Evolutionary conservation across 345 rosid genomes (phyloP), one percentile per base, ranked within the genome.

Genomic region (Zanthoxylum bungeanum): DNA sequence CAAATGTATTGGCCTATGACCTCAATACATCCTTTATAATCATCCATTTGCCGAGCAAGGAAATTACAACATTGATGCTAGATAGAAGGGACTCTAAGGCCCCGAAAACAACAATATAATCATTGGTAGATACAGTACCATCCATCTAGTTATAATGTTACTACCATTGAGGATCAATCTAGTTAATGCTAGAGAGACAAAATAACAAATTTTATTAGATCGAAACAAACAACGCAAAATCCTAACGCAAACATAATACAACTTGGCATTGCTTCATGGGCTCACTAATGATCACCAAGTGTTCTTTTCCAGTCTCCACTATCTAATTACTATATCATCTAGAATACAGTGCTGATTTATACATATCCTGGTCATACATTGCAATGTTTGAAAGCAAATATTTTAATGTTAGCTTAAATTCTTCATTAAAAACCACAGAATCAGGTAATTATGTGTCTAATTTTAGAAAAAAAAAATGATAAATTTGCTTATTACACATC

Each of bases 41-140:
- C n/a, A 52, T 77, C 40, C 10, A 33, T 52, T 67, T 36, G 27
- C 37, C 21, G 10, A 21, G 34, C 27, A 62, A 67, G 63, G 75
- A 69, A 66, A 69, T 9, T 28, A 64, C 17, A 58, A 58, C 5
- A 24, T 9, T 24, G 30, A 30, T 7, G 17, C 61, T 66, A 49
- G 52, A 64, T 51, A 30, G 65, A 51, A 36, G 30, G 16, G 19
- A 36, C 11, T 28, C 36, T 56, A 19, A 55, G 60, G 39, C 6
- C 51, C 7, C 0, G 25, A 73, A 68, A 24, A 64, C 16, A 1
- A 51, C 42, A 73, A 65, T 0, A 40, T 49, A 58, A 40, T 21
- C 36, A 58, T 50, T 25, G 28, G 5, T 22, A 14, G 62, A n/a
- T n/a, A n/a, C n/a, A n/a, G n/a, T 36, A 59, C 31, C 58, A 60